Evolutionary conservation across 2,329 filamentous ascomycete genomes (phyloP).

Genomic region (Colletotrichum gigasporum): DNA sequence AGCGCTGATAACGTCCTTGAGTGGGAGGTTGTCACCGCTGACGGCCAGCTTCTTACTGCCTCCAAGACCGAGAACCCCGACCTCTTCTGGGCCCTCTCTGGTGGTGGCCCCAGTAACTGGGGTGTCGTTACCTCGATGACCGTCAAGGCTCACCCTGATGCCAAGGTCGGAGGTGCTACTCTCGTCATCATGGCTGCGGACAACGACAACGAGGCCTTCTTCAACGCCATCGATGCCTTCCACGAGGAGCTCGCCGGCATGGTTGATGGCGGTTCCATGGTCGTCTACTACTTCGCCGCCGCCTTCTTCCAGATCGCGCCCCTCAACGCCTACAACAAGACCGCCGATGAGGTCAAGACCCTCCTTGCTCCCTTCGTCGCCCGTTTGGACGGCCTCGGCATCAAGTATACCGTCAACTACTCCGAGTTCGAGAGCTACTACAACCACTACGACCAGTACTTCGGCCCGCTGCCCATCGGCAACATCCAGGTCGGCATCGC

Average conservation of each 20-base stretch:
- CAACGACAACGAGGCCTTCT: slow-evolving; percentile 41
- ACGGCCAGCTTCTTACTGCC: slow-evolving; percentile 53
- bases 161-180: slow-evolving; percentile 42
- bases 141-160: slow-evolving; percentile 44
- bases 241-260: slow-evolving; percentile 51
- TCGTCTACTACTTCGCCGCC: slow-evolving; percentile 57
- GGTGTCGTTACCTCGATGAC: slow-evolving; percentile 52
- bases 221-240: slow-evolving; percentile 42
- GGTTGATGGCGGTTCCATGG: slow-evolving; percentile 59
- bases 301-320: slow-evolving; percentile 56
- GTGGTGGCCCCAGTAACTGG: slow-evolving; percentile 52
- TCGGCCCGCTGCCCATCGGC: slow-evolving; percentile 49
- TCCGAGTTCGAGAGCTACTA: slow-evolving; percentile 44
- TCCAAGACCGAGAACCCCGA: slow-evolving; percentile 52
- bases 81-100: slow-evolving; percentile 60
- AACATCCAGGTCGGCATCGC: slow-evolving; percentile 56
- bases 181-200: slow-evolving; percentile 42
- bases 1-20: slow-evolving; percentile 65
- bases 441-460: slow-evolving; percentile 52
- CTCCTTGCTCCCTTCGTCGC: slow-evolving; percentile 55
- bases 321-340: slow-evolving; percentile 57
- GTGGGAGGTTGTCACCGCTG: slow-evolving; percentile 57
- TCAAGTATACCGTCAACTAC: slow-evolving; percentile 37
- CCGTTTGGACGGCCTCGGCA: slow-evolving; percentile 46
- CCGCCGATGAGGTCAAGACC: slow-evolving; percentile 48